These are phyloP conservation scores for Pharus latifolius DNA, from an alignment of 176 grass and related monocot species.

Conservation along the genomic window DNA sequence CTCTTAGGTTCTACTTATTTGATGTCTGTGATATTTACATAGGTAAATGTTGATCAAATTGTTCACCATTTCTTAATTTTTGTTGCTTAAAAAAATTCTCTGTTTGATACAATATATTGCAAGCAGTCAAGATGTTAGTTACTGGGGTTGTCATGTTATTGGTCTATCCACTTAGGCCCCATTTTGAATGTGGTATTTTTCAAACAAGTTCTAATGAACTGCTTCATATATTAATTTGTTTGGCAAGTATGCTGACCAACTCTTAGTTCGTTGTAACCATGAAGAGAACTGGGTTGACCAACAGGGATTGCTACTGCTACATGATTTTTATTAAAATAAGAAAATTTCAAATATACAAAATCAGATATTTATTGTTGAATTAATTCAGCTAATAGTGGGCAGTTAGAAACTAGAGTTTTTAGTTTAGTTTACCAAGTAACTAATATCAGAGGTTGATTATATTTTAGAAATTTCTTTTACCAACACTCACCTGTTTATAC, in stretches of 20 bases:
- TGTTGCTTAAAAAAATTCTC: not conserved
- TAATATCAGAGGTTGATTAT: no score
- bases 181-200: not conserved
- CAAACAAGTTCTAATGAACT: no score
- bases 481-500: no score
- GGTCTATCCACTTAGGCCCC: not conserved
- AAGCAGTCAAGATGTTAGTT: not conserved
- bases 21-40: not conserved
- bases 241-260: not conserved
- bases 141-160: not conserved
- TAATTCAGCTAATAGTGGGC: not conserved
- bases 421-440: no score
- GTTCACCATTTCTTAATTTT: not conserved
- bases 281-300: not conserved
- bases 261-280: not conserved
- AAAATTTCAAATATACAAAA: not conserved
- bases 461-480: no score
- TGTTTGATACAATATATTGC: not conserved
- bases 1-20: not conserved
- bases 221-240: no score
- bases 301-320: not conserved
- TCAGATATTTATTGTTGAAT: not conserved
- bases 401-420: no score
- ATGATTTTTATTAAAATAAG: not conserved
- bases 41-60: not conserved